Evolutionary conservation across 495 filamentous ascomycete species (phyloP).

Genomic region (Aspergillus nidulans): DNA sequence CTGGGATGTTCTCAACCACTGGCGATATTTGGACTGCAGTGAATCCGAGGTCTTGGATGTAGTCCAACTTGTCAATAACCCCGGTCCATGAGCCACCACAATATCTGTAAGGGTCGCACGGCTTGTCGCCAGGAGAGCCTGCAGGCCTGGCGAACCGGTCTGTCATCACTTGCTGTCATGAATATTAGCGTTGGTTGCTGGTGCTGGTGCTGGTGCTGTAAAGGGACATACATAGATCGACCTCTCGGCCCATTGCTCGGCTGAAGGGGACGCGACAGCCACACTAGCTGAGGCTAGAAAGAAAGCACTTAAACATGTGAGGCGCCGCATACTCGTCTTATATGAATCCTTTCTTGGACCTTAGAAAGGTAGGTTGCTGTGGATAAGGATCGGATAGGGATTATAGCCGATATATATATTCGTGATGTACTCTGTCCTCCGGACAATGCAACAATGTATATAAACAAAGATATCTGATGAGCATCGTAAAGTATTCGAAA

Average conservation of each 20-base stretch:
- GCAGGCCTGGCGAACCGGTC: constrained; percentile 65
- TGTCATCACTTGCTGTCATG: constrained; percentile 27
- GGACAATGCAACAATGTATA: not conserved
- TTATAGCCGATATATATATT: too few relatives aligned
- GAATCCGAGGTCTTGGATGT: constrained; percentile 64
- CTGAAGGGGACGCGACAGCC: constrained; percentile 1
- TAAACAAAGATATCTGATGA: too few relatives aligned
- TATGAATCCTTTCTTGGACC: too few relatives aligned
- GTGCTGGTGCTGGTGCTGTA: not conserved
- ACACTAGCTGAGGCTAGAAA: not conserved
- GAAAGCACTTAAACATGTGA: not conserved
- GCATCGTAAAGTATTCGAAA: not conserved
- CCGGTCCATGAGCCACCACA: constrained; percentile 68
- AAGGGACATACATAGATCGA: constrained; percentile 4
- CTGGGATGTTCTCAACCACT: constrained; percentile 53
- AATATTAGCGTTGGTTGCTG: not conserved
- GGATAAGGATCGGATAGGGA: too few relatives aligned
- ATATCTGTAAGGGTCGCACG: constrained; percentile 50
- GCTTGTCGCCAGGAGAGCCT: constrained; percentile 39
- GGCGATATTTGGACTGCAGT: constrained; percentile 73
- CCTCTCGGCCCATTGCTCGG: constrained; percentile 11
- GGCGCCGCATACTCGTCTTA: not conserved
- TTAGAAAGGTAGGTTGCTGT: too few relatives aligned
- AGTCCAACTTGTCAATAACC: constrained; percentile 48
- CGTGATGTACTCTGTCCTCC: too few relatives aligned